phyloP scores from a whole-genome alignment of 441 rosid species.

The Rhodomyrtus psidioides region DNA sequence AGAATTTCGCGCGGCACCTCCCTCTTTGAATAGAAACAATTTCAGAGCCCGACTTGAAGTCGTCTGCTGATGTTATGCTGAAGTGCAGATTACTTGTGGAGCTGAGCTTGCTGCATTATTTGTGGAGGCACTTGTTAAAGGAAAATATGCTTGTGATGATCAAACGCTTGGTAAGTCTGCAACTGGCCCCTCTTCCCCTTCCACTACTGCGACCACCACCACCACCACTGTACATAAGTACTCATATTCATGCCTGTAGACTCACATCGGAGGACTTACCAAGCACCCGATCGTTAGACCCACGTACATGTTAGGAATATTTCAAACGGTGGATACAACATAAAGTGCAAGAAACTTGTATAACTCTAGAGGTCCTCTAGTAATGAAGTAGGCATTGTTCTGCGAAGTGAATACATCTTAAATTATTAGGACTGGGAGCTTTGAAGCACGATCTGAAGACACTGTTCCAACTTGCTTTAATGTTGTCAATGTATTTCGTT shows the following conservation, averaged over 20 bases:
- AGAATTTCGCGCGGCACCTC: neutral
- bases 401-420: neutral
- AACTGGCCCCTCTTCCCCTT: neutral
- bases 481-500: neutral
- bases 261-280: neutral
- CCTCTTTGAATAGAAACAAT: neutral
- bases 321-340: neutral
- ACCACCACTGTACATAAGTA: neutral
- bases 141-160: conserved; percentile 57
- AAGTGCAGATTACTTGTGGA: conserved; percentile 73
- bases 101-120: conserved; percentile 76
- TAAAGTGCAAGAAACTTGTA: neutral
- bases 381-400: neutral
- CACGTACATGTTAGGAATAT: neutral
- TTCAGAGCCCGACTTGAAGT: neutral
- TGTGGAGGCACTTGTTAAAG: conserved; percentile 76
- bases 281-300: neutral
- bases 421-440: neutral
- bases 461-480: neutral
- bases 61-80: neutral
- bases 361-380: neutral
- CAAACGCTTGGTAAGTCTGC: conserved; percentile 59
- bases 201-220: too few species aligned
- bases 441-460: neutral
- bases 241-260: neutral